Base-by-base conservation (phyloP, 345 rosid species). In the Eucalyptus guilfoylei region DNA sequence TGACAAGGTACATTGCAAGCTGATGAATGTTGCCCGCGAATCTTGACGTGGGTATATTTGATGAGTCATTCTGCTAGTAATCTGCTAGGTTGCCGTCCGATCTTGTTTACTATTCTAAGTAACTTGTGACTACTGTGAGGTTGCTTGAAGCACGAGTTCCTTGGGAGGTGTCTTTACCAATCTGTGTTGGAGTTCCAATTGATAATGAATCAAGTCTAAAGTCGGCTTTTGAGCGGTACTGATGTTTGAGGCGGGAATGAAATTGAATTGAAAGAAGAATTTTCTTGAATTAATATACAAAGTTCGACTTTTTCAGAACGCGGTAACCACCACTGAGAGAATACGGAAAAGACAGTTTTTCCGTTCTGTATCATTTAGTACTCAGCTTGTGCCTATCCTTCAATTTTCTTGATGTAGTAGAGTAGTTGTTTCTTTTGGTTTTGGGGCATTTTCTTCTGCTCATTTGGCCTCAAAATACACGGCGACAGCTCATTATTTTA, bases 1-100 rank as follows among this genome's bases (percentile, higher is more conserved):
- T 90, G 99, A 96, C 90, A 96, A 97, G 97, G 99, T 96, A 60
- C 76, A 88, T 86, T 4, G 49, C 48, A 26, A 32, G 37, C 72
- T 37, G 47, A 42, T 76, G 72, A 24, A 58, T 26, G 76, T 45
- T 40, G n/a, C 69, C 11, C n/a, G 13, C 32, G 55, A 49, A 52
- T 28, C 28, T 49, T 67, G 40, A 47, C 5, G 42, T 19, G 50
- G 40, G 14, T 48, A 45, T 2, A 0, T 58, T 16, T 34, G 54
- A 28, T 26, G 0, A 50, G 2, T 67, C 7, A 62, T 24, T 32
- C 81, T 87, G 13, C 44, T 62, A 45, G 49, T 30, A 21, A 32
- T 32, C 64, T 30, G 55, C 52, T 88, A 2, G 45, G 81, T 72
- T 37, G 14, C 28, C 0, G 28, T 72, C 3, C 5, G 14, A 10